phyloP scores from a whole-genome alignment of 140 eudicot species.

The Bidens hawaiensis region DNA sequence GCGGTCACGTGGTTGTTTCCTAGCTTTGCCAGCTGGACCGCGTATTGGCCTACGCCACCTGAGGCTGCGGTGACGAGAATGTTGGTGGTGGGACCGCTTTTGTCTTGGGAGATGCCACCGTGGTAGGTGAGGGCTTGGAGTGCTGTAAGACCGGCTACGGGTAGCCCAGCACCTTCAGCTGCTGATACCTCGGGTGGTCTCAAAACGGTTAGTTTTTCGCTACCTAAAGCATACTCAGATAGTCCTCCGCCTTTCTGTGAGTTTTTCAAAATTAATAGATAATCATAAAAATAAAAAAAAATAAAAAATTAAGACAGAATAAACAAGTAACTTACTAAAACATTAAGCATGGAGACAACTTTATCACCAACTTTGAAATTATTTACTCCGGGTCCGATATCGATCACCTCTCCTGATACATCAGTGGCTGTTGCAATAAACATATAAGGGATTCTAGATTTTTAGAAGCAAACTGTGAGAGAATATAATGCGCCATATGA shows the following conservation, averaged over 20 bases:
- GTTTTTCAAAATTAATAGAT: background rate
- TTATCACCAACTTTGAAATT: constrained; percentile 46
- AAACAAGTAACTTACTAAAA: constrained; percentile 30
- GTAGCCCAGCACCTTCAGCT: too few species aligned
- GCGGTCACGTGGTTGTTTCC: constrained; percentile 52
- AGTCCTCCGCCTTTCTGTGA: constrained; percentile 36
- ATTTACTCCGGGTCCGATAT: constrained; percentile 48
- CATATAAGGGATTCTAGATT: background rate
- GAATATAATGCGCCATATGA: background rate
- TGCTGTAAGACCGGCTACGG: too few species aligned
- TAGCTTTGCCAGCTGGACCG: constrained; percentile 55
- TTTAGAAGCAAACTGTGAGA: background rate
- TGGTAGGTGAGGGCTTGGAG: too few species aligned
- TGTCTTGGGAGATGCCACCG: constrained; percentile 43
- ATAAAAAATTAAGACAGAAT: background rate
- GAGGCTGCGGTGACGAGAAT: constrained; percentile 62
- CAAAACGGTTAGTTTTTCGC: constrained; percentile 43
- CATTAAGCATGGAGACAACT: constrained; percentile 34
- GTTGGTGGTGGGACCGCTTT: constrained; percentile 34
- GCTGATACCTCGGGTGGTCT: too few species aligned
- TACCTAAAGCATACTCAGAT: constrained; percentile 45
- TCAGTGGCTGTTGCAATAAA: constrained; percentile 42
- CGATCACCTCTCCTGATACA: constrained; percentile 56
- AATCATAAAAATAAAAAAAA: background rate
- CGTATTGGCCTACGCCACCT: too few species aligned